Evolutionary conservation across 805 yeast genomes (phyloP).

Genomic region (Sugiyamaella lignohabitans): DNA sequence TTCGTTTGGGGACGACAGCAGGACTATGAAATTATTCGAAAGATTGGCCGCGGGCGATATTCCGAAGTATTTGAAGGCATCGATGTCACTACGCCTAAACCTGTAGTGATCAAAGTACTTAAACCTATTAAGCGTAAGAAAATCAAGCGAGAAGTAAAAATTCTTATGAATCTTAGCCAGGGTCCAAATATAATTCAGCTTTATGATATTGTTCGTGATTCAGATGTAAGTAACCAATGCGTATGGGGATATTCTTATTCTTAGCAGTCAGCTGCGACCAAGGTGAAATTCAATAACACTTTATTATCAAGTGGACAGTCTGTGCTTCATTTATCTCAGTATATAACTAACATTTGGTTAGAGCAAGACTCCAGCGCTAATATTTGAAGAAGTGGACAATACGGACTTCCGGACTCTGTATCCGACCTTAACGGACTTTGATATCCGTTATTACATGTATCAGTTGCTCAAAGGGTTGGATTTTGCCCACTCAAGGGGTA

Average conservation of each 20-base stretch:
- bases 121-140: slow-evolving; percentile 92
- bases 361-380: slow-evolving; percentile 72
- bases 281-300: too few relatives aligned
- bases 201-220: slow-evolving; percentile 82
- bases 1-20: slow-evolving; percentile 81
- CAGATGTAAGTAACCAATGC: slow-evolving; percentile 32
- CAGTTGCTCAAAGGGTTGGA: slow-evolving; percentile 79
- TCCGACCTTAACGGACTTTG: slow-evolving; percentile 68
- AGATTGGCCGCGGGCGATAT: slow-evolving; percentile 88
- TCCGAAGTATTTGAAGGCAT: slow-evolving; percentile 90
- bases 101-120: slow-evolving; percentile 81
- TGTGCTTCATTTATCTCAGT: too few relatives aligned
- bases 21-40: slow-evolving; percentile 77
- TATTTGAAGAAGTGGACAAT: slow-evolving; percentile 79
- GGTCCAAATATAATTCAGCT: slow-evolving; percentile 77
- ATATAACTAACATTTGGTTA: slow-evolving; percentile 1
- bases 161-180: slow-evolving; percentile 72
- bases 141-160: slow-evolving; percentile 84
- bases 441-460: slow-evolving; percentile 75
- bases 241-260: too few relatives aligned
- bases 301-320: too few relatives aligned
- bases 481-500: slow-evolving; percentile 87
- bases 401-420: slow-evolving; percentile 81
- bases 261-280: too few relatives aligned
- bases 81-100: slow-evolving; percentile 47